These are phyloP conservation scores for Esteya vermicola DNA, from an alignment of 2,329 filamentous ascomycete species.

Conservation along the genomic window DNA sequence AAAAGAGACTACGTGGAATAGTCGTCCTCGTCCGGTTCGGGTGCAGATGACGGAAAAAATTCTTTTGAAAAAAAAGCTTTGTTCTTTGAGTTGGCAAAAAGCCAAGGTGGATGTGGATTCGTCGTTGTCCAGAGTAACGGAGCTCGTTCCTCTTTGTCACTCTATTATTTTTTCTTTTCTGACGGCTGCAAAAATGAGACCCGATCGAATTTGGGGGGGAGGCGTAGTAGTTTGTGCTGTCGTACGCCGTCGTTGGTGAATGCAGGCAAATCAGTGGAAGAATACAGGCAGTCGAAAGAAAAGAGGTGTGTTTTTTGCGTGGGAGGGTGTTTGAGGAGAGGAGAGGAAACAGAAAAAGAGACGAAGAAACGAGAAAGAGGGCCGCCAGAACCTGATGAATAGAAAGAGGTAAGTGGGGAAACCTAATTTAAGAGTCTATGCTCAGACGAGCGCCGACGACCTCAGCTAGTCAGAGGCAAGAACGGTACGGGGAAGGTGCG, in stretches of 20 bases:
- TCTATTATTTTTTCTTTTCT: no score
- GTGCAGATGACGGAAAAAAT: no score
- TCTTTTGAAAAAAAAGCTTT: no score
- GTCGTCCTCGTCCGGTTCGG: no score
- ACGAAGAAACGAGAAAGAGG: background rate
- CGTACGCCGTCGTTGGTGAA: no score
- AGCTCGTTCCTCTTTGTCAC: background rate
- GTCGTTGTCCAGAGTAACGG: slow-evolving; percentile 4
- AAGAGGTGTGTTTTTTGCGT: no score
- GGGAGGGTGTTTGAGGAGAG: background rate
- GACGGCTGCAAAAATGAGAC: background rate
- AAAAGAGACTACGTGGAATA: no score
- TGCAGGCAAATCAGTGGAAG: no score
- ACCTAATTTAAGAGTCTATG: slow-evolving; percentile 6
- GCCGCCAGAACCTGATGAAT: background rate
- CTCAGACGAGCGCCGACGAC: background rate
- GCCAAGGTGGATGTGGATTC: background rate
- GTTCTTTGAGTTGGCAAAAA: background rate
- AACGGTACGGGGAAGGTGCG: background rate
- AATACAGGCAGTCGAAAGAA: no score
- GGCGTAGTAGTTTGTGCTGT: no score
- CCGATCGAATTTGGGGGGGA: no score
- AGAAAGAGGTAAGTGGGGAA: background rate
- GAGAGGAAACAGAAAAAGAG: background rate
- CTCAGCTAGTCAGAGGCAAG: background rate